phyloP scores from a whole-genome alignment of 495 filamentous ascomycete genomes.

The Neurospora sp. region DNA sequence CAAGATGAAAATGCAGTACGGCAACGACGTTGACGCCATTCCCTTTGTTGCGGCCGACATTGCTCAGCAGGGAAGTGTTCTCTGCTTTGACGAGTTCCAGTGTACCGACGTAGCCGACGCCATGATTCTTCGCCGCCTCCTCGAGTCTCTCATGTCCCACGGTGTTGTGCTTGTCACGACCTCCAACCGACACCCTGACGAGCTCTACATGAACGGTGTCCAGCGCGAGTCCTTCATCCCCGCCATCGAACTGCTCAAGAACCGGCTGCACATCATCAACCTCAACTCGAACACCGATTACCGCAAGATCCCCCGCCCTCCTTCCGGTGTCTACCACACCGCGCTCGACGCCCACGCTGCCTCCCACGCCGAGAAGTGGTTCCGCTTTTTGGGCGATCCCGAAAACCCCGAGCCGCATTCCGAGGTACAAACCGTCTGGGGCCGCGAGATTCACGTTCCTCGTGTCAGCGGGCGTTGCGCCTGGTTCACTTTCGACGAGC shows the following conservation, averaged over 20 bases:
- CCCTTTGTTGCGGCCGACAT: slow-evolving; percentile 91
- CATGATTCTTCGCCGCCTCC: slow-evolving; percentile 87
- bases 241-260: slow-evolving; percentile 84
- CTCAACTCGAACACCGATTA: slow-evolving; percentile 94
- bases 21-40: slow-evolving; percentile 82
- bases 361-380: slow-evolving; percentile 86
- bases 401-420: slow-evolving; percentile 64
- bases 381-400: slow-evolving; percentile 81
- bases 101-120: slow-evolving; percentile 98
- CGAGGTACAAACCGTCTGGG: slow-evolving; percentile 84
- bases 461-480: slow-evolving; percentile 79
- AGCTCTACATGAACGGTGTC: slow-evolving; percentile 96
- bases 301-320: slow-evolving; percentile 88
- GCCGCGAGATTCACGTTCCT: slow-evolving; percentile 78
- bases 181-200: slow-evolving; percentile 91
- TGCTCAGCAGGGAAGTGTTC: slow-evolving; percentile 69
- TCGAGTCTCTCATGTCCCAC: slow-evolving; percentile 86
- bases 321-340: slow-evolving; percentile 81
- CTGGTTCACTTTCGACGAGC: slow-evolving; percentile 79
- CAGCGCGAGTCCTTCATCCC: slow-evolving; percentile 92
- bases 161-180: slow-evolving; percentile 95
- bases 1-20: slow-evolving; percentile 76
- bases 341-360: slow-evolving; percentile 68
- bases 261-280: slow-evolving; percentile 76
- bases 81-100: slow-evolving; percentile 99